Evolutionary conservation across 495 filamentous ascomycete genomes (phyloP), one percentile per base, ranked within the genome.

Genomic region (Penicillium psychrofluorescens): DNA sequence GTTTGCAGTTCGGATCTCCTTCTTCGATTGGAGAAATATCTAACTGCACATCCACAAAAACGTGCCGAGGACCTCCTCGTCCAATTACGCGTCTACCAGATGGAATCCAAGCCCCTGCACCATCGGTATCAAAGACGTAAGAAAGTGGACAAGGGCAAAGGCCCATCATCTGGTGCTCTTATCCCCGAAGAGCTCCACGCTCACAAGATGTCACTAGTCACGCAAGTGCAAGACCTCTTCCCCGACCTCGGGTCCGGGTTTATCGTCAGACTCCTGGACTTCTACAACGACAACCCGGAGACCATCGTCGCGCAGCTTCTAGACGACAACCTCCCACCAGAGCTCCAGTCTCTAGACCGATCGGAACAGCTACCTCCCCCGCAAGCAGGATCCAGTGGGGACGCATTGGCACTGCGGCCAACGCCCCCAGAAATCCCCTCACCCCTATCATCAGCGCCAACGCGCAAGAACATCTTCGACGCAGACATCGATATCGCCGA

Each of bases 191-290:
- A 83, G 12, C 67, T 91, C 10, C 87, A 89, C 56, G 66, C 88
- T 35, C 88, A 95, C 66, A 81, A 76, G 27, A 83, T 91, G 79
- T 88, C 80, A 54, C 77, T 90, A 27, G 78, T 96, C 38, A 83
- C 81, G 7, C 86, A 91, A 63, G 72, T 98, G 32, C 89, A 95
- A 56, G 92, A 98, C 54, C 71, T 98, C 16, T 96, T 98, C 63
- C 89, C 92, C 0, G 79, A 91, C 45, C 74, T 98, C 7, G 92
- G 90, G 3, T 80, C 86, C 7, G 85, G 78, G 5, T 97, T 95
- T 61, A 67, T 97, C 34, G 69, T 84, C 11, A 79, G 78, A 47
- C 74, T 95, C 11, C 72, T 97, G 2, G 85, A 92, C 49, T 79
- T 84, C 56, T 92, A 92, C 66, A 56, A 67, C 44, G 78, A 90